phyloP scores from a whole-genome alignment of 2,329 filamentous ascomycete genomes.

The Blumeria graminis region DNA sequence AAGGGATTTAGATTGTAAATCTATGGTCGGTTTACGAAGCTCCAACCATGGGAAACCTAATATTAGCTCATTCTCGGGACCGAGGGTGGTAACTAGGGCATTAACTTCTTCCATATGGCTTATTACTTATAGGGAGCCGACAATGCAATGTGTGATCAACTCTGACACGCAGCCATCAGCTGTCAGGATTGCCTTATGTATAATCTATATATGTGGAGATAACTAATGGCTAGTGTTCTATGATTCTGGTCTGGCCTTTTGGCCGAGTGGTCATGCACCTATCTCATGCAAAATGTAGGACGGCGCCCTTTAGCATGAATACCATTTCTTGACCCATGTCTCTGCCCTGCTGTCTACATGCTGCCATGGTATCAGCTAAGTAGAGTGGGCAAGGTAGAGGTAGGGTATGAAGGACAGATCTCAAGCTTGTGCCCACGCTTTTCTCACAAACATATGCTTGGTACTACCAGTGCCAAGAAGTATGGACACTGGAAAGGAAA shows the following conservation, averaged over 20 bases:
- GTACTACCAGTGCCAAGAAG: background rate
- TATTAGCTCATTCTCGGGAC: background rate
- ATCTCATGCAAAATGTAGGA: no score
- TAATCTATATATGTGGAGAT: no score
- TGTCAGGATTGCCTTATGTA: no score
- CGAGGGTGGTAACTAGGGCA: background rate
- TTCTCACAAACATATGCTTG: background rate
- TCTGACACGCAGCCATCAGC: background rate
- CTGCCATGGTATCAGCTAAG: background rate
- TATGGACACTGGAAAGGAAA: background rate
- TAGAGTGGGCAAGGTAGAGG: background rate
- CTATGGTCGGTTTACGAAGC: background rate
- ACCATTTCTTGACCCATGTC: no score
- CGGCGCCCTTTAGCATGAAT: no score
- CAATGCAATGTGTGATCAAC: background rate
- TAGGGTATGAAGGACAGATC: background rate
- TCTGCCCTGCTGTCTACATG: no score
- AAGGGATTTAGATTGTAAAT: background rate
- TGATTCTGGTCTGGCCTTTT: no score
- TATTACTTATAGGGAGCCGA: background rate
- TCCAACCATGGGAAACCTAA: background rate
- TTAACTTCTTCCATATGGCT: background rate
- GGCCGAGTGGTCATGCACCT: no score
- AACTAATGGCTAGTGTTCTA: no score
- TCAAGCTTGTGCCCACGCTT: background rate